Evolutionary conservation across 176 grass and related monocot species (phyloP).

Genomic region (Oropetium thomaeum): DNA sequence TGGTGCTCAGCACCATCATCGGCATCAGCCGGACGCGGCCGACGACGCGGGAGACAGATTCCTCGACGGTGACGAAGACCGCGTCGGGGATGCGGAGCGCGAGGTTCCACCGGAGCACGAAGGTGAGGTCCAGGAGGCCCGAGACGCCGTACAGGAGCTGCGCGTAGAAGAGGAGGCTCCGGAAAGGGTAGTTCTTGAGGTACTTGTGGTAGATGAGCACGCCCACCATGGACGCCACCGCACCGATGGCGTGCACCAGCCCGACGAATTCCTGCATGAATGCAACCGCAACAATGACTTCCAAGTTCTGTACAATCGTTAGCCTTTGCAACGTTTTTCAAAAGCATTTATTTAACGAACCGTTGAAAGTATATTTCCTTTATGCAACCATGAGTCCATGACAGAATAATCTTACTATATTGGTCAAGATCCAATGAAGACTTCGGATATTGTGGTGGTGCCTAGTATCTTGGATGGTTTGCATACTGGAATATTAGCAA

Average conservation of each 20-base stretch:
- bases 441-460: no score
- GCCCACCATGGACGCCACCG: constrained; percentile 76
- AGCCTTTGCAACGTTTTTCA: not conserved
- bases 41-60: constrained; percentile 57
- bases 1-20: constrained; percentile 85
- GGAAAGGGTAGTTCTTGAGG: constrained; percentile 68
- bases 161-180: constrained; percentile 76
- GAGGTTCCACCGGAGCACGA: constrained; percentile 93
- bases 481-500: no score
- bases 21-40: constrained; percentile 66
- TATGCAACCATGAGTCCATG: not conserved
- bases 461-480: no score
- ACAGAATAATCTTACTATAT: not conserved
- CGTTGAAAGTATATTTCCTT: not conserved
- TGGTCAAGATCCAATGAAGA: not conserved
- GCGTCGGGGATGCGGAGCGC: constrained; percentile 59
- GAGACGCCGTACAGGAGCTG: constrained; percentile 72
- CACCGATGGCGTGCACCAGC: constrained; percentile 73
- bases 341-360: not conserved
- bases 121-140: constrained; percentile 70
- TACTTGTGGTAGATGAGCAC: constrained; percentile 91
- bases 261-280: constrained; percentile 71
- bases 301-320: not conserved
- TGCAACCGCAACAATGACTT: not conserved
- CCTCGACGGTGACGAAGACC: constrained; percentile 67